These are phyloP conservation scores for Physaria fendleri DNA, from an alignment of 345 rosid genomes.

Conservation along the genomic window DNA sequence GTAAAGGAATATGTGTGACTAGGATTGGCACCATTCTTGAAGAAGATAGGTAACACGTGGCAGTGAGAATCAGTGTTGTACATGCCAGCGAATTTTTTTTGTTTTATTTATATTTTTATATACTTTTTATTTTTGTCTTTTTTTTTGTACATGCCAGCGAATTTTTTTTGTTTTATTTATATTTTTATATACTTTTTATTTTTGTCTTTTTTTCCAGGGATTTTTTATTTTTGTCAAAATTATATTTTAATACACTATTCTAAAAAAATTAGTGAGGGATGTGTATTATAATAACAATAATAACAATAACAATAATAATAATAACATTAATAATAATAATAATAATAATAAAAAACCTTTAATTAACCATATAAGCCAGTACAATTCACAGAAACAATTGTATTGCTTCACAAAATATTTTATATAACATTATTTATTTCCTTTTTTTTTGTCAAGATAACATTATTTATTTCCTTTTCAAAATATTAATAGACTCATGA, in stretches of 20 bases:
- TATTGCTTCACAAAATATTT: neutral
- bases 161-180: neutral
- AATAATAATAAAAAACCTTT: slow-evolving; percentile 6
- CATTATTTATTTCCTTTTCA: too few species aligned
- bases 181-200: too few species aligned
- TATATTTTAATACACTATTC: neutral
- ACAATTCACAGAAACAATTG: slow-evolving; percentile 3
- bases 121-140: too few species aligned
- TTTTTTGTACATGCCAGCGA: neutral
- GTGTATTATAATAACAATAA: too few species aligned
- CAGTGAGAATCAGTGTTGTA: neutral
- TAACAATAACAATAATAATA: too few species aligned
- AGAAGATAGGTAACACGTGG: slow-evolving; percentile 39
- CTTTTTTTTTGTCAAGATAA: neutral
- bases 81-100: neutral
- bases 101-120: neutral
- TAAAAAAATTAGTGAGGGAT: too few species aligned
- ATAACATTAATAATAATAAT: too few species aligned
- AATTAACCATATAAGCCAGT: slow-evolving; percentile 12
- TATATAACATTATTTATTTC: slow-evolving; percentile 1
- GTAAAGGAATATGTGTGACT: slow-evolving; percentile 10
- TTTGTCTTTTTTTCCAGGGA: too few species aligned
- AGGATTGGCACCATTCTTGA: slow-evolving; percentile 27
- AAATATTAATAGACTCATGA: slow-evolving; percentile 17
- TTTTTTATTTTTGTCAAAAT: neutral